Base-by-base conservation (phyloP, 139 green algal genomes). In the Edaphochlamys debaryana region DNA sequence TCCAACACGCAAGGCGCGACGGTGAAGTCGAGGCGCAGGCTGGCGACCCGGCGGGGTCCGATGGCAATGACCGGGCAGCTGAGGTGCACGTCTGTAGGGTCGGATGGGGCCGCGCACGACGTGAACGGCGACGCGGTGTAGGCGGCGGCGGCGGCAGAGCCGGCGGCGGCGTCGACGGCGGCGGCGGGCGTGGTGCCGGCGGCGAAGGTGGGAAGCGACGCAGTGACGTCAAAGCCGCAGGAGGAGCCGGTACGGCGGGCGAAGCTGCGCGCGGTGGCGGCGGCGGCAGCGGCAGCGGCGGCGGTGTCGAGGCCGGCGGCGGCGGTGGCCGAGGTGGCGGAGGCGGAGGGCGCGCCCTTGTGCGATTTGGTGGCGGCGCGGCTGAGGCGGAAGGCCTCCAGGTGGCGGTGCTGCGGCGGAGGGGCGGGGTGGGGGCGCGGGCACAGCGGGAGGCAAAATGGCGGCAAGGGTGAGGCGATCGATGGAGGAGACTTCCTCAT, bases 21-120 rank as follows among this genome's bases (percentile, higher is more conserved):
- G 19, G 37, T 80, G 73, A 80, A 80, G 37, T 58, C 23, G 29
- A 80, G 56, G 37, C 69, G 27, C 73, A 80, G 56, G 7, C 15
- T 25, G 37, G 56, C 56, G 56, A 56, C 37, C 30, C 73, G 56
- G 37, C 73, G 73, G 2, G 73, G 56, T 37, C 34, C 56, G 56
- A 69, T 40, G 17, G 13, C 38, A 37, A 69, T 27, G 27, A 56
- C 30, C 19, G 37, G 56, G 23, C 32, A 7, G 54, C 37, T 52
- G 8, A 79, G 27, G 6, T 52, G 52, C 50, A 79, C 73, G 56
- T n/a, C 73, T 13, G 0, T 15, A 8, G 73, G 56, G 40, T 80
- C 73, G 11, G n/a, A 36, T 17, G 52, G 9, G 37, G 54, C 56
- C 7, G 34, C 52, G 4, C 7, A 54, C 13, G 19, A 50, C 34